phyloP scores from a whole-genome alignment of 2,329 filamentous ascomycete species.

The Colletotrichum sp. region DNA sequence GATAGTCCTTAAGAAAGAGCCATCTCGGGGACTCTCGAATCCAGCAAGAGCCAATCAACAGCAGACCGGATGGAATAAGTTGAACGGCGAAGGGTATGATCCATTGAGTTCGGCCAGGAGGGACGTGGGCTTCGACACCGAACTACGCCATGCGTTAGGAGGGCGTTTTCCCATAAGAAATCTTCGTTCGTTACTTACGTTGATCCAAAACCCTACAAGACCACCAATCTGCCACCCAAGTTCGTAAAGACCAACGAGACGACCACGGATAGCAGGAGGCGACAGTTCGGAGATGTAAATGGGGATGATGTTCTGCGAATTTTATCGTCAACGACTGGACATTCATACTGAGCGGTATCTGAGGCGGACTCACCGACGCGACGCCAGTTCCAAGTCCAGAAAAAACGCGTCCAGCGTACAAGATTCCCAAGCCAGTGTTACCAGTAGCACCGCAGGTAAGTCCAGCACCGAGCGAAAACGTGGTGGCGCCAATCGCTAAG shows the following conservation, averaged over 20 bases:
- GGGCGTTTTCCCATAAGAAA: background rate
- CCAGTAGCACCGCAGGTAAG: slow-evolving; percentile 61
- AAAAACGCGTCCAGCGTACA: slow-evolving; percentile 56
- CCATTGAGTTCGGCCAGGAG: slow-evolving; percentile 38
- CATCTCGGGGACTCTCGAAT: slow-evolving; percentile 64
- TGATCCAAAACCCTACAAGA: slow-evolving; percentile 56
- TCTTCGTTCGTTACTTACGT: slow-evolving; percentile 32
- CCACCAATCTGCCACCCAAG: slow-evolving; percentile 58
- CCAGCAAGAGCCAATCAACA: slow-evolving; percentile 52
- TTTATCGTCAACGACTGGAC: background rate
- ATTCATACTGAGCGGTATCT: background rate
- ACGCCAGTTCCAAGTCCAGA: slow-evolving; percentile 49
- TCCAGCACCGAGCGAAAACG: slow-evolving; percentile 47
- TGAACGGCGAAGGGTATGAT: slow-evolving; percentile 58
- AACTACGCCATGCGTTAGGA: slow-evolving; percentile 29
- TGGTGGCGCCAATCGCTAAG: slow-evolving; percentile 41
- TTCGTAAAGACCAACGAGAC: slow-evolving; percentile 60
- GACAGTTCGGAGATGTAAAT: slow-evolving; percentile 50
- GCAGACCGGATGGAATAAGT: slow-evolving; percentile 56
- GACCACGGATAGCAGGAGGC: slow-evolving; percentile 58
- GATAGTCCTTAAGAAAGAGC: slow-evolving; percentile 59
- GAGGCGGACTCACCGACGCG: slow-evolving; percentile 9
- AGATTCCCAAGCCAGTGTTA: slow-evolving; percentile 47
- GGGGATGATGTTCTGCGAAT: slow-evolving; percentile 50
- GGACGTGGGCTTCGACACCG: slow-evolving; percentile 20